Evolutionary conservation across 2,329 filamentous ascomycete species (phyloP), one percentile per base, ranked within the genome.

Genomic region (Fusarium mexicanum): DNA sequence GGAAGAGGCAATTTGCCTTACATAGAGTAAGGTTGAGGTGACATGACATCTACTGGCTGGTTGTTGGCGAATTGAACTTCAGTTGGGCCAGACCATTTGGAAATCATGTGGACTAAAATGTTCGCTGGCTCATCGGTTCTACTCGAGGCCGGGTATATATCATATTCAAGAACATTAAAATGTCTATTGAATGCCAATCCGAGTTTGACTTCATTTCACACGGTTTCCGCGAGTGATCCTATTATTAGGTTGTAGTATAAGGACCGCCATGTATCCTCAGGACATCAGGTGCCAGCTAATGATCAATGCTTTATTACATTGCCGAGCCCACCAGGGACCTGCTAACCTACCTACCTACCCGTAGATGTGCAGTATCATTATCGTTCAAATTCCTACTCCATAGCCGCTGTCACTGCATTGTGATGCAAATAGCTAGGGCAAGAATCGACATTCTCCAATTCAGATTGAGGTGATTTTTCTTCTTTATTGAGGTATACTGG

Each of bases 11-110:
- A 72, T 33, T 60, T 67, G n/a, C 33, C 38, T 35, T 38, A 41
- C 59, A 44, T 64, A 44, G 68, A 64, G 67, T 67, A 67, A 77
- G 65, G 69, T 69, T 69, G 71, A 77, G 8, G 65, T 76, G 73
- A 77, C 31, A 62, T 77, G 71, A 74, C 41, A 63, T 61, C 55
- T 67, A 48, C 55, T 60, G 55, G 51, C 55, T 60, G 55, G 63
- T 53, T 59, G 50, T 75, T 75, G 69, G 65, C 62, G 55, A 63
- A 67, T 66, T 64, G 59, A 57, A 61, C 41, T 64, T 50, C 51
- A 58, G 67, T 70, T 63, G 75, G 64, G 59, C 71, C 71, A 73
- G 50, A 38, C 50, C 64, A 61, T 69, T 66, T 69, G 40, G 57
- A 54, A 61, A 72, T 67, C 67, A 72, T 75, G 64, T 71, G 67